These are phyloP conservation scores for Candida mattraensis DNA, from an alignment of 805 yeast genomes.

Conservation along the genomic window DNA sequence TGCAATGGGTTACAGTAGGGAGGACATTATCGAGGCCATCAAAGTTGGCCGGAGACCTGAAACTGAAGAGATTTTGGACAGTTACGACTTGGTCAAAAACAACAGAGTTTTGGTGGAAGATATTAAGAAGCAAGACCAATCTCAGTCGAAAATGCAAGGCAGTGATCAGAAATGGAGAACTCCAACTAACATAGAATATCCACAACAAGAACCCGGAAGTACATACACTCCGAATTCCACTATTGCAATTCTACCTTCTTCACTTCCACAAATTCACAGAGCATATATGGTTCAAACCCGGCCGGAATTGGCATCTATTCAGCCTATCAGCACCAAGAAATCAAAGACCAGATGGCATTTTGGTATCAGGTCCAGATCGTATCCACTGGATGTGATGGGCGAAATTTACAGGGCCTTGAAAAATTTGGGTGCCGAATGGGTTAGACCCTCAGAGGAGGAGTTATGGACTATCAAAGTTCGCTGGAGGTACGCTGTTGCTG, in stretches of 20 bases:
- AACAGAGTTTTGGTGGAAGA: conserved; percentile 70
- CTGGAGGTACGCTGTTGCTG: conserved; percentile 69
- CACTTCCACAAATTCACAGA: conserved; percentile 90
- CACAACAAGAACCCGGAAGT: conserved; percentile 28
- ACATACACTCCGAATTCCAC: conserved; percentile 68
- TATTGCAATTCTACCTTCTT: conserved; percentile 89
- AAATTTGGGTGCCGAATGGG: conserved; percentile 96
- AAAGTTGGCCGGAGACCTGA: conserved; percentile 41
- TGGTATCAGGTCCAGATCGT: conserved; percentile 93
- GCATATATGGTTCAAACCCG: conserved; percentile 72
- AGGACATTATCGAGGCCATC: conserved; percentile 72
- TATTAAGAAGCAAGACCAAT: conserved; percentile 42
- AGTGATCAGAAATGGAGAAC: conserved; percentile 30
- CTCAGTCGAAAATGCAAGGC: conserved; percentile 5
- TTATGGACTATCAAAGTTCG: conserved; percentile 94
- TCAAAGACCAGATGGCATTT: conserved; percentile 98
- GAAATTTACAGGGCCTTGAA: conserved; percentile 93
- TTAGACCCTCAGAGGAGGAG: conserved; percentile 90
- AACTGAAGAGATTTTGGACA: conserved; percentile 81
- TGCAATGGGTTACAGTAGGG: conserved; percentile 87
- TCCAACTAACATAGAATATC: conserved; percentile 29
- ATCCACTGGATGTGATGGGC: conserved; percentile 98
- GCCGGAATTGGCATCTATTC: conserved; percentile 35
- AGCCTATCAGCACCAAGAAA: conserved; percentile 64
- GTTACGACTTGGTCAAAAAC: conserved; percentile 79